Base-by-base conservation (phyloP, 1,139 yeast genomes). In the Lodderomyces oxycetoniae region DNA sequence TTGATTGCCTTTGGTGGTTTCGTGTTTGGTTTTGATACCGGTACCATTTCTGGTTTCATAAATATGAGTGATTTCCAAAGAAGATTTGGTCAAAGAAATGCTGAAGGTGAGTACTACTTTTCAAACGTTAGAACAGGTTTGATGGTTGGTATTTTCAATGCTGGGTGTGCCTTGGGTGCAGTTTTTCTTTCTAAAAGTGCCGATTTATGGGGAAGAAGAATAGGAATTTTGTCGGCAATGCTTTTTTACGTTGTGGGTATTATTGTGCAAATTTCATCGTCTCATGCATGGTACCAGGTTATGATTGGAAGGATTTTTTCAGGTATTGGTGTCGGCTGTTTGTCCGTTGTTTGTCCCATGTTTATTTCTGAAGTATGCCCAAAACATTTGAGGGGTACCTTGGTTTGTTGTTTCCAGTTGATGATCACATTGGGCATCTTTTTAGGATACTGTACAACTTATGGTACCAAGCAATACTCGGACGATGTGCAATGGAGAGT, bases 111-210 rank as follows among this genome's bases (percentile, higher is more conserved):
- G 32, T 47, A 55, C 46, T 52, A 57, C 45, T 58, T 72, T 45
- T 57, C 74, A 34, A 60, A 67, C 38, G 61, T 64, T 33, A 56
- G 74, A 40, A 63, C 71, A 25, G 88, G 88, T 28, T 56, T 74
- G 30, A 59, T 79, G 17, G 71, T 80, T 37, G 68, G 89, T 12
- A 66, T 79, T 30, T 79, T 83, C 50, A 79, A 81, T 49, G 60
- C 81, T 33, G 88, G 89, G 15, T 81, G 88, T 50, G 83, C 82
- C 28, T 43, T 76, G 37, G 93, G 94, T 37, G 87, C 89, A 17
- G 57, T 83, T 20, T 49, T 72, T n/a, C 61, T 82, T 15, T 70
- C 79, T 17, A 71, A 67, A 46, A 28, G 62, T 23, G 78, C 77
- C 34, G 83, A 78, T 45, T 43, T 55, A 10, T 51, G 56, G 42